These are phyloP conservation scores for Liriodendron chinense DNA, from an alignment of 164 flowering plant species.

Conservation along the genomic window DNA sequence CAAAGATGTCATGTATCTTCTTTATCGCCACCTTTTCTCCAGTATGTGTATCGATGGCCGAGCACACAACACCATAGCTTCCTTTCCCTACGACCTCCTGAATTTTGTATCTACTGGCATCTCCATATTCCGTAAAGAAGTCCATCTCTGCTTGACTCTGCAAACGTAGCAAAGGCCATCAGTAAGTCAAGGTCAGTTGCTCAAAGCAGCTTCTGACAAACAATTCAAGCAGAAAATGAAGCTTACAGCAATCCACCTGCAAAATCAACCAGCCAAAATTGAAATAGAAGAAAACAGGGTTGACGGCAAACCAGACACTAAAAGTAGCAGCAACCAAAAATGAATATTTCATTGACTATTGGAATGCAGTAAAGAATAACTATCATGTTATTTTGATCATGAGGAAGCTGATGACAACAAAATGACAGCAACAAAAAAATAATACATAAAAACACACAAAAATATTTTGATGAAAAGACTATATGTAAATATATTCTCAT, in stretches of 20 bases:
- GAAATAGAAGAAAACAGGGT: neutral
- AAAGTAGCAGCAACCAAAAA: too few relatives aligned
- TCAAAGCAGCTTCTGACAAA: neutral
- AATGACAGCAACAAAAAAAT: too few relatives aligned
- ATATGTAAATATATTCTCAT: too few relatives aligned
- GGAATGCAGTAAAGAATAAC: too few relatives aligned
- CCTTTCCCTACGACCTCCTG: constrained; percentile 23
- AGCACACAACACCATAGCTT: constrained; percentile 24
- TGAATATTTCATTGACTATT: too few relatives aligned
- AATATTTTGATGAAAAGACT: too few relatives aligned
- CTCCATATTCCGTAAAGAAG: constrained; percentile 21
- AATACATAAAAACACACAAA: too few relatives aligned
- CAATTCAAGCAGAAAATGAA: neutral
- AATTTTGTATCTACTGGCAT: constrained; percentile 18
- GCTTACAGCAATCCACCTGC: neutral
- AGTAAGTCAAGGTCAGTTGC: neutral
- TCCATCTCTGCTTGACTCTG: constrained; percentile 20
- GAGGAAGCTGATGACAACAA: too few relatives aligned
- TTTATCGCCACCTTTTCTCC: constrained; percentile 26
- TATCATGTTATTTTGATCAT: too few relatives aligned
- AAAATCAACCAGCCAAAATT: neutral
- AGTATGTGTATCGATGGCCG: constrained; percentile 22
- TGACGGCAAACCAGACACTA: too few relatives aligned
- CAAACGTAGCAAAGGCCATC: neutral
- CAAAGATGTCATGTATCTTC: constrained; percentile 23